phyloP scores from a whole-genome alignment of 345 rosid genomes.

The Lumnitzera littorea region DNA sequence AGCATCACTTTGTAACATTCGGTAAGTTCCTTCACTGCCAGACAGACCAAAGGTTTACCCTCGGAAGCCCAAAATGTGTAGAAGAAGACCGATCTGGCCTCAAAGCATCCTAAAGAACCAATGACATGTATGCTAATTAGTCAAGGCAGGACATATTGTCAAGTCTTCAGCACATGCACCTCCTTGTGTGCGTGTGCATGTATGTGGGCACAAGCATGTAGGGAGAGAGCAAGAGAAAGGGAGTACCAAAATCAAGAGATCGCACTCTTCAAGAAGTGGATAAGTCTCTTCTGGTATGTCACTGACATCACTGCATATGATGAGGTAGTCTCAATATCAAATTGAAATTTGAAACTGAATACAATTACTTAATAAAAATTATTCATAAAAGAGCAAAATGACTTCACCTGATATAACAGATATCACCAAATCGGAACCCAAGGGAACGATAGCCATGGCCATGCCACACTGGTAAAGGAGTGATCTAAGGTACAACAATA shows the following conservation, averaged over 20 bases:
- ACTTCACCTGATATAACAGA: conserved; percentile 78
- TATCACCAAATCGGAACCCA: conserved; percentile 81
- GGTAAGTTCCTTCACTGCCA: background rate
- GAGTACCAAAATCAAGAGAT: conserved; percentile 58
- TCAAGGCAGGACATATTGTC: too few species aligned
- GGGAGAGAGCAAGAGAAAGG: conserved; percentile 4
- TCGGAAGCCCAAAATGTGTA: conserved; percentile 89
- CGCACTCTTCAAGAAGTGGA: conserved; percentile 63
- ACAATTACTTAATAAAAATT: too few species aligned
- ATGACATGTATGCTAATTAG: background rate
- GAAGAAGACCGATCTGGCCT: conserved; percentile 86
- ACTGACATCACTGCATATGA: conserved; percentile 68
- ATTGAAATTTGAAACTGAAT: background rate
- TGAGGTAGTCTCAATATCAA: too few species aligned
- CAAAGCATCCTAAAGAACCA: conserved; percentile 61
- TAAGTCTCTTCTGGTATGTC: conserved; percentile 90
- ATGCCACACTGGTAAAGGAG: conserved; percentile 94
- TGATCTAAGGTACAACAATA: conserved; percentile 38
- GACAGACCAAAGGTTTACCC: conserved; percentile 32
- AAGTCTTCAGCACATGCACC: too few species aligned
- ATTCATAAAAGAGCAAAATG: too few species aligned
- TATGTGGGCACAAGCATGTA: background rate
- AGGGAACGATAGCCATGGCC: conserved; percentile 76
- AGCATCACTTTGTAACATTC: background rate
- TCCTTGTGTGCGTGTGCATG: background rate